phyloP scores from a whole-genome alignment of 352 stramenopile genomes.

The Pythium plurisporium region DNA sequence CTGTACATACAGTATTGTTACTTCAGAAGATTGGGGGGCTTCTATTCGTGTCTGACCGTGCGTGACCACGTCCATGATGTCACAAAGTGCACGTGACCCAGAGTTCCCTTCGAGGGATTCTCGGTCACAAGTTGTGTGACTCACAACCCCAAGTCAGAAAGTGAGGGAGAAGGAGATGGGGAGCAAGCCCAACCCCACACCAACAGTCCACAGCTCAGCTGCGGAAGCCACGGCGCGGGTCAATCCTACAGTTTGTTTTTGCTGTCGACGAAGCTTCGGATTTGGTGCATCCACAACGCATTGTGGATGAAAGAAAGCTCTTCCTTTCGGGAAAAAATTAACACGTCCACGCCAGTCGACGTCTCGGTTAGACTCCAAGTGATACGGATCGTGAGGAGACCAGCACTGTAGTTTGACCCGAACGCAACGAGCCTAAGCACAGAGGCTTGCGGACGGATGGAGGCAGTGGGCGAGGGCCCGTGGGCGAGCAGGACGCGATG shows the following conservation, averaged over 20 bases:
- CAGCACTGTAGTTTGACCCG: no score
- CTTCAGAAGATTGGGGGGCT: neutral
- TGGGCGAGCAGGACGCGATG: neutral
- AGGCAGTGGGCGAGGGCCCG: no score
- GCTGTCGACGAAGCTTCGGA: neutral
- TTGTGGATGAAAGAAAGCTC: slow-evolving; percentile 1
- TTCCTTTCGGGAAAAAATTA: neutral
- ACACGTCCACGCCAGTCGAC: neutral
- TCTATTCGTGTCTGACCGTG: neutral
- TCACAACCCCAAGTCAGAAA: no score
- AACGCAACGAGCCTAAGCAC: no score
- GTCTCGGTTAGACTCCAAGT: neutral
- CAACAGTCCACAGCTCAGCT: neutral
- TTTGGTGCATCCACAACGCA: neutral
- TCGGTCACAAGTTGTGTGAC: no score
- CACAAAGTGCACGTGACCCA: neutral
- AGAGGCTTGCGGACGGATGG: no score
- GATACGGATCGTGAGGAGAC: neutral
- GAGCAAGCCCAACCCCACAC: no score
- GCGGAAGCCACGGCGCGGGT: neutral
- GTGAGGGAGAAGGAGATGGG: no score
- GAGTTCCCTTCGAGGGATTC: neutral
- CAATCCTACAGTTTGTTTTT: neutral
- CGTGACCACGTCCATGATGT: neutral
- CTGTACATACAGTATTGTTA: neutral